These are phyloP conservation scores for Coemansia sp. DNA, from an alignment of 192 early-diverging fungal species.

Conservation along the genomic window DNA sequence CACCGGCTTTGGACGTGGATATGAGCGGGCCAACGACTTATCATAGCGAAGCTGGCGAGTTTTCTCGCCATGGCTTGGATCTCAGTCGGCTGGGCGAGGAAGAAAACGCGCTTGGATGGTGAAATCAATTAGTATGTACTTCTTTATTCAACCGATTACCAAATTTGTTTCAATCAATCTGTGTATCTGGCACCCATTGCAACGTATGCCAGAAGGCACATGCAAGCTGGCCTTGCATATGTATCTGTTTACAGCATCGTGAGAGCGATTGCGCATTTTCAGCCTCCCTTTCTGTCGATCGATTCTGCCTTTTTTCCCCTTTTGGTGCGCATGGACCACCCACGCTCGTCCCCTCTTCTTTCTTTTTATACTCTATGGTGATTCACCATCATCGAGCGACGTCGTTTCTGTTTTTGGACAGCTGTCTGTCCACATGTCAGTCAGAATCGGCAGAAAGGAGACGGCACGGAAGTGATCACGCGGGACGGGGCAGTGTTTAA, in stretches of 20 bases:
- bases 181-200: neutral
- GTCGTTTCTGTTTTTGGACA: neutral
- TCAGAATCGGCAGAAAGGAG: neutral
- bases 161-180: neutral
- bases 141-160: neutral
- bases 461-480: neutral
- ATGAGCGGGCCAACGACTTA: constrained; percentile 1
- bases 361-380: neutral
- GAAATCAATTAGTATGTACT: neutral
- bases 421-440: neutral
- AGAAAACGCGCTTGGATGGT: constrained; percentile 18
- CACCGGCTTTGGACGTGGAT: constrained; percentile 15
- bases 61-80: constrained; percentile 39
- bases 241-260: neutral
- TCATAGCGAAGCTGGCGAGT: constrained; percentile 19
- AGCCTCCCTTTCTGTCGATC: neutral
- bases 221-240: neutral
- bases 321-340: constrained; percentile 10
- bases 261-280: neutral
- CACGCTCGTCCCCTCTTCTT: neutral
- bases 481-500: neutral
- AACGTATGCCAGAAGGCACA: neutral
- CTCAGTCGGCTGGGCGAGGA: constrained; percentile 31
- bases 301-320: neutral
- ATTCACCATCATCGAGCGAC: constrained; percentile 1